Base-by-base conservation (phyloP, 2,329 filamentous ascomycete genomes). In the Monosporascus cannonballus region DNA sequence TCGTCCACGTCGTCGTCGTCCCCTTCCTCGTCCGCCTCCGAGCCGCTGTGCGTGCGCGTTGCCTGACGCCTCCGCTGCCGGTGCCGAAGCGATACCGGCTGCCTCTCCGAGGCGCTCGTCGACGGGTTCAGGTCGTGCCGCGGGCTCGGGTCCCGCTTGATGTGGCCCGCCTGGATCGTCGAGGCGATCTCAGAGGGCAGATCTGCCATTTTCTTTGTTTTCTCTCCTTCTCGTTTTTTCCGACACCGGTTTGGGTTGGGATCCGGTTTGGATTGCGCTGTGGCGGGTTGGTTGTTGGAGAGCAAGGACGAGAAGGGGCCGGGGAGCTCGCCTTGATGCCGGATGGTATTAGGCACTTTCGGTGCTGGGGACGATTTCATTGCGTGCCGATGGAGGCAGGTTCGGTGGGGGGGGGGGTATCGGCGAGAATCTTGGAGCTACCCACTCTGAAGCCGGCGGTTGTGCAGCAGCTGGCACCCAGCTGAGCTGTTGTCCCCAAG, bases 41-140 rank as follows among this genome's bases (percentile, higher is more conserved):
- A 45, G 36, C 48, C 47, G n/a, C 49, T 22, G 24, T 46, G 41
- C 14, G 25, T 47, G 30, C 24, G 50, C 42, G 17, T 2, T 9
- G 27, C 27, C 27, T 30, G 27, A 4, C 11, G 27, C 62, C 59
- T 36, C 58, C 57, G 50, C 62, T 64, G 54, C 6, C n/a, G 52
- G n/a, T 22, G 54, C 7, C 30, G 54, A 70, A 69, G 55, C 73
- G 73, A 51, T 34, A 87, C 83, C 37, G 85, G 86, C 58, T 80
- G 70, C 69, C 84, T 87, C 58, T 76, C 73, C 48, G 86, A 88
- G 49, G 86, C 83, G 49, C 87, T 79, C 20, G 90, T 93, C 38
- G 88, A 84, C 9, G 90, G 90, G 67, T 92, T 92, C 64, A 90
- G 67, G 73, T 96, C 91, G 74, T 89, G 87, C 48, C 67, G 69